Conservation (phyloP, 1,284 basidiomycete species). For the Ustilago bromivora region DNA sequence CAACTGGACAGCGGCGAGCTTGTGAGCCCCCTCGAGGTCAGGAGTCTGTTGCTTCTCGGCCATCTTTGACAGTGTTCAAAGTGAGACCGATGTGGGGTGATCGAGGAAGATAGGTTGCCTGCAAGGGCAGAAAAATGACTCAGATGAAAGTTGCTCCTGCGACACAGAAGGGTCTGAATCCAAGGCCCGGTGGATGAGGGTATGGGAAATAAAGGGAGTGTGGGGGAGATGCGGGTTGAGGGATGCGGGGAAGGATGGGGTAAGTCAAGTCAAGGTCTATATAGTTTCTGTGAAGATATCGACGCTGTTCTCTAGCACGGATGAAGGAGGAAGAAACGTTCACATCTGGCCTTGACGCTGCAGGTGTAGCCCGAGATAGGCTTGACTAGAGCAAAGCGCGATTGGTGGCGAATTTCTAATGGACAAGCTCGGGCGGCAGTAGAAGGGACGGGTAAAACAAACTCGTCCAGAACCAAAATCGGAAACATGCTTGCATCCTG, state of each 20-base stretch:
- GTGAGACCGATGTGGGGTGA: not conserved
- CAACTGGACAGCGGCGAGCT: slow-evolving; percentile 40
- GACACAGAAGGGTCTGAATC: not conserved
- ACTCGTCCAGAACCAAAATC: no score
- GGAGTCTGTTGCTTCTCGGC: slow-evolving; percentile 30
- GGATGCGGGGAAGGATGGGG: slow-evolving; percentile 25
- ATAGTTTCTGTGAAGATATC: slow-evolving; percentile 12
- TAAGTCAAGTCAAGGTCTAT: slow-evolving; percentile 17
- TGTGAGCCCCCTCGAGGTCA: slow-evolving; percentile 36
- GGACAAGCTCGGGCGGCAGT: not conserved
- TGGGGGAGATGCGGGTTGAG: not conserved
- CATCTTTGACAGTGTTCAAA: slow-evolving; percentile 15
- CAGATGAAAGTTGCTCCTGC: not conserved
- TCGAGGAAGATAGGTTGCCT: not conserved
- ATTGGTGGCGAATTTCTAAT: not conserved
- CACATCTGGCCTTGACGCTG: not conserved
- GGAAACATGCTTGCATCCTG: no score
- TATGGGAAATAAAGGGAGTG: not conserved
- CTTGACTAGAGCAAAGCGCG: not conserved
- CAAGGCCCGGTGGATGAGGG: not conserved
- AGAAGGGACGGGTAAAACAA: no score
- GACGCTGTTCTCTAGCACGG: not conserved
- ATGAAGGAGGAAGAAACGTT: not conserved
- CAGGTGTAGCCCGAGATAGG: not conserved
- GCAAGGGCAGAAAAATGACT: not conserved